Conservation (phyloP, 352 stramenopile genomes). For the Lagenidium giganteum region DNA sequence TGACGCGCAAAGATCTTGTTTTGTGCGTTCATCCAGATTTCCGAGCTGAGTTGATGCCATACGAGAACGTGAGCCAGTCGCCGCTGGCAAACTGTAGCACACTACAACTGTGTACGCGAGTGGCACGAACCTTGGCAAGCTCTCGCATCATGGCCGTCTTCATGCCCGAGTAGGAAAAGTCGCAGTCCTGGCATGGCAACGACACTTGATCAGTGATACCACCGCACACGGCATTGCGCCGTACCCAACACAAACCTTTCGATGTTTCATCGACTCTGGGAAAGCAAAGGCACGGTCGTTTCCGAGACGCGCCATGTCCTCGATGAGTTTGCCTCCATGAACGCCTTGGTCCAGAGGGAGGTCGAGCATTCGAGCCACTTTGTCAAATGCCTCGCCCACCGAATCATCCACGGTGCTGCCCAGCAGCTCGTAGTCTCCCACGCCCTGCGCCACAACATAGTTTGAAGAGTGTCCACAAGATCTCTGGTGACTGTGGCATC, state of each 20-base stretch:
- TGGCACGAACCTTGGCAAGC: conserved; percentile 45
- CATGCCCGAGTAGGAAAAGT: conserved; percentile 97
- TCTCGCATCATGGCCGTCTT: conserved; percentile 92
- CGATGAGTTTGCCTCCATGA: conserved; percentile 90
- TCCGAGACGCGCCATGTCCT: conserved; percentile 82
- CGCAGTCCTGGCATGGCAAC: conserved; percentile 89
- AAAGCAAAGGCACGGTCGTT: conserved; percentile 85
- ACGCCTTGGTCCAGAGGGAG: conserved; percentile 42
- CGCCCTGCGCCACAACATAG: no score
- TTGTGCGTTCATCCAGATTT: no score
- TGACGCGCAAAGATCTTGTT: conserved; percentile 88
- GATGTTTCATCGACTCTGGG: conserved; percentile 86
- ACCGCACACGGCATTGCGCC: no score
- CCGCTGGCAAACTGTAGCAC: no score
- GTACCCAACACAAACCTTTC: no score
- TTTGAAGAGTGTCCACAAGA: no score
- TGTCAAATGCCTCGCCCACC: conserved; percentile 96
- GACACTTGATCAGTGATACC: no score
- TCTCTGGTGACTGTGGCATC: no score
- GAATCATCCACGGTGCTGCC: conserved; percentile 96
- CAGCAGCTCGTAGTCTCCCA: conserved; percentile 90
- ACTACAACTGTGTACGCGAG: no score
- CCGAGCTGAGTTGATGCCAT: no score
- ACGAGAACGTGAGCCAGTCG: no score
- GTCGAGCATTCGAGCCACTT: conserved; percentile 92